A percentile compares a stretch with the other conserved stretches of the same genome.
phyloP scores from a whole-genome alignment of 1,139 yeast genomes.

The Geotrichum macrosporum region DNA sequence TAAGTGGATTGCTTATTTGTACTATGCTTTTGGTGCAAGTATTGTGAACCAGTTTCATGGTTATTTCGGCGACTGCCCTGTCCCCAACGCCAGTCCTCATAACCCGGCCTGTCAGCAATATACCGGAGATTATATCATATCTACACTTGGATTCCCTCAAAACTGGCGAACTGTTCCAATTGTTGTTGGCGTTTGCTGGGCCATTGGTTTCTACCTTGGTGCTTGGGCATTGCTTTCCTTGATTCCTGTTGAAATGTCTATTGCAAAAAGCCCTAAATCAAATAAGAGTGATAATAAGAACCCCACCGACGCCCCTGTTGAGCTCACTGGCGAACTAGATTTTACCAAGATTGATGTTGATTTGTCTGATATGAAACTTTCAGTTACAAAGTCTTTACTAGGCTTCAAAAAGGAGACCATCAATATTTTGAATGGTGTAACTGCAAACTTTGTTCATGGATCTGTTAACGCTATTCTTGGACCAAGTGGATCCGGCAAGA shows the following conservation, averaged over 20 bases:
- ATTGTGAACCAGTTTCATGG: constrained; percentile 61
- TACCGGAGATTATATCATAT: constrained; percentile 51
- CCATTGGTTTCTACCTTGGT: constrained; percentile 49
- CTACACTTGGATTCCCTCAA: constrained; percentile 55
- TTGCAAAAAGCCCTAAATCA: constrained; percentile 37
- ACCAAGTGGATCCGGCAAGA: constrained; percentile 84
- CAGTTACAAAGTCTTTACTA: constrained; percentile 14
- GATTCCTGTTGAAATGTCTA: constrained; percentile 49
- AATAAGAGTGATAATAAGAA: constrained; percentile 9
- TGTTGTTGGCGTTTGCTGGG: constrained; percentile 57
- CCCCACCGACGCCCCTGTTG: neutral
- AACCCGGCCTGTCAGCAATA: constrained; percentile 43
- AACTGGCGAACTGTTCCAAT: constrained; percentile 69
- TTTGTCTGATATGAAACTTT: constrained; percentile 25
- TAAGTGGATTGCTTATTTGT: constrained; percentile 66
- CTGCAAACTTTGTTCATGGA: constrained; percentile 58
- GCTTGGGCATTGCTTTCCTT: constrained; percentile 42
- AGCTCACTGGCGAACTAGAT: constrained; percentile 36
- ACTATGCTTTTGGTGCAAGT: constrained; percentile 74
- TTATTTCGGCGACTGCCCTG: constrained; percentile 57
- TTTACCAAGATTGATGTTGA: constrained; percentile 22
- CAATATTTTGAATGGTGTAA: constrained; percentile 47
- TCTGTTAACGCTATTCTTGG: constrained; percentile 83
- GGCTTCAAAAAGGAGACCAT: constrained; percentile 26
- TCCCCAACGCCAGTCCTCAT: constrained; percentile 35